Percentiles rank a stretch among this genome's conserved stretches.
Conservation (phyloP, 2,329 filamentous ascomycete genomes). For the Septoria linicola region DNA sequence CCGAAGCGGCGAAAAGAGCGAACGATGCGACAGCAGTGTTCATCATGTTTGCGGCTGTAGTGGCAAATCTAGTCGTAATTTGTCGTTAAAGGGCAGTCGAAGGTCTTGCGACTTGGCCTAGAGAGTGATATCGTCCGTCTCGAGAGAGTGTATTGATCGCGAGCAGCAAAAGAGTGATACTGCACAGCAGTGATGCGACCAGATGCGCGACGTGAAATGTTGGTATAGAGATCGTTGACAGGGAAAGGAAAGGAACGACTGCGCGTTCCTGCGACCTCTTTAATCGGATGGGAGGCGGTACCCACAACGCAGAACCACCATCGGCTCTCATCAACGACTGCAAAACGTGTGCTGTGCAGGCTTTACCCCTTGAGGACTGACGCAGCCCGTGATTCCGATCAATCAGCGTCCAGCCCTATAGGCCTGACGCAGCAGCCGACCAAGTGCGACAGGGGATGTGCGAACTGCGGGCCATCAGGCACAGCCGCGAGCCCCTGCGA, state of each 20-base stretch:
- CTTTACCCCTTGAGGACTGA: slow-evolving; percentile 21
- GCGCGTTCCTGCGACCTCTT: slow-evolving; percentile 41
- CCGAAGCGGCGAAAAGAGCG: slow-evolving; percentile 28
- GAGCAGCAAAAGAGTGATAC: slow-evolving; percentile 36
- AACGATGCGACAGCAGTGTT: slow-evolving; percentile 29
- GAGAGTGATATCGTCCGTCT: slow-evolving; percentile 27
- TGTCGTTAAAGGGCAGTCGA: slow-evolving; percentile 6
- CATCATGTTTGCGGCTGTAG: slow-evolving; percentile 26
- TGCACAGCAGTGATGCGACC: slow-evolving; percentile 39
- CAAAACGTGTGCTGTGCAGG: slow-evolving; percentile 23
- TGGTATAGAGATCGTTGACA: slow-evolving; percentile 30
- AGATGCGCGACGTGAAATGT: slow-evolving; percentile 29
- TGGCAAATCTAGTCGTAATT: no score
- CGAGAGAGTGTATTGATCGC: slow-evolving; percentile 31
- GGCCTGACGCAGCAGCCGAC: background rate
- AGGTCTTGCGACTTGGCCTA: slow-evolving; percentile 20
- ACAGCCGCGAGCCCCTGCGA: slow-evolving; percentile 5
- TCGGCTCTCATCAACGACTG: slow-evolving; percentile 15
- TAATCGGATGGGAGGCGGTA: slow-evolving; percentile 25
- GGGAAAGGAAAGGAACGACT: slow-evolving; percentile 20
- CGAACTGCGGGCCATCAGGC: slow-evolving; percentile 7
- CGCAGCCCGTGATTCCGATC: slow-evolving; percentile 16
- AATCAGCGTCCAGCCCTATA: slow-evolving; percentile 18
- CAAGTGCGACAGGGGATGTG: background rate
- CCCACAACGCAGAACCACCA: slow-evolving; percentile 16